Percentiles rank a stretch among this genome's conserved stretches.
These are phyloP conservation scores for Phoma herbarum DNA, from an alignment of 2,329 filamentous ascomycete species.

Conservation along the genomic window DNA sequence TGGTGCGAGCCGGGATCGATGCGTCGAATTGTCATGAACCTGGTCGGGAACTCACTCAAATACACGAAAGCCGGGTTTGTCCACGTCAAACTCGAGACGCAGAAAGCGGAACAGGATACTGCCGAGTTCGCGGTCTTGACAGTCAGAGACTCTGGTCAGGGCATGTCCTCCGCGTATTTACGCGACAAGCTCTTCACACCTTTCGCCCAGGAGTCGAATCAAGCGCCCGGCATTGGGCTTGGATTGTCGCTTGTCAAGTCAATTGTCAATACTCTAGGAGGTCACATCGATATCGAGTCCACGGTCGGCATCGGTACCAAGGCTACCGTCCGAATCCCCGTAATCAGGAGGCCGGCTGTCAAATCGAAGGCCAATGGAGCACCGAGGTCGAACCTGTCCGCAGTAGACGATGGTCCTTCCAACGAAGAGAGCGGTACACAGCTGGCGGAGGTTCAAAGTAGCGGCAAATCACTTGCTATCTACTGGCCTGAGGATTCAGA, in stretches of 20 bases:
- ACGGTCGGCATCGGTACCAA: slow-evolving; percentile 13
- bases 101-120: slow-evolving; percentile 54
- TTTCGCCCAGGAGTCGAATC: slow-evolving; percentile 35
- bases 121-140: slow-evolving; percentile 39
- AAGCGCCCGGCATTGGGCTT: slow-evolving; percentile 31
- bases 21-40: slow-evolving; percentile 36
- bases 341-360: slow-evolving; percentile 14
- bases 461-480: neutral
- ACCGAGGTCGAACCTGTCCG: neutral
- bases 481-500: neutral
- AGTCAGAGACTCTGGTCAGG: slow-evolving; percentile 35
- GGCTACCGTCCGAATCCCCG: slow-evolving; percentile 12
- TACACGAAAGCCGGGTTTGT: slow-evolving; percentile 28
- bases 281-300: slow-evolving; percentile 28
- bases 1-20: slow-evolving; percentile 24
- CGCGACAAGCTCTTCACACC: slow-evolving; percentile 30
- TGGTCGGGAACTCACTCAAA: slow-evolving; percentile 37
- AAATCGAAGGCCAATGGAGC: neutral
- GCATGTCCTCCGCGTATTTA: slow-evolving; percentile 33
- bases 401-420: no score
- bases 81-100: slow-evolving; percentile 45
- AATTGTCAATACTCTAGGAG: slow-evolving; percentile 26
- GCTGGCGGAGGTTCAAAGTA: neutral
- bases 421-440: neutral
- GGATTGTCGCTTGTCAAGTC: slow-evolving; percentile 33